phyloP scores from a whole-genome alignment of 2,329 filamentous ascomycete species.

The Aureobasidium mangrovei region DNA sequence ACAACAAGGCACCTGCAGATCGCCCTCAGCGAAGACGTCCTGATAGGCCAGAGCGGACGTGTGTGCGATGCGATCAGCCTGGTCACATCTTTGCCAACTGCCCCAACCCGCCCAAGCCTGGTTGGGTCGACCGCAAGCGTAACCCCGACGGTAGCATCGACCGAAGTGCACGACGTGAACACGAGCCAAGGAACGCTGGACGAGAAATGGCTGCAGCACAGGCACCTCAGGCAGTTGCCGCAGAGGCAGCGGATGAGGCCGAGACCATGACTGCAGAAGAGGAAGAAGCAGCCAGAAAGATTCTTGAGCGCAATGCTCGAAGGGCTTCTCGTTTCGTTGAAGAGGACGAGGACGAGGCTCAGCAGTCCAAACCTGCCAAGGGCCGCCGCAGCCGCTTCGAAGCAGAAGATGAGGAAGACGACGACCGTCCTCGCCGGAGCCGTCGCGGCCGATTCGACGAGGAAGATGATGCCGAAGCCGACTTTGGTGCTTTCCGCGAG shows the following conservation, averaged over 20 bases:
- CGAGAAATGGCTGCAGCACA: slow-evolving; percentile 8
- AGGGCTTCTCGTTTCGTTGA: slow-evolving; percentile 13
- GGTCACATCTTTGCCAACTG: slow-evolving; percentile 6
- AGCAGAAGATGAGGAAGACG: slow-evolving; percentile 15
- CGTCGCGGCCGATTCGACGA: slow-evolving; percentile 12
- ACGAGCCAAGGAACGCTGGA: neutral
- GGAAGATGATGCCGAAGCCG: slow-evolving; percentile 14
- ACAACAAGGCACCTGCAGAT: neutral
- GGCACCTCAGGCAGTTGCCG: neutral
- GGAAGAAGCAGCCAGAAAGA: slow-evolving; percentile 14
- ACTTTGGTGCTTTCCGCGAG: slow-evolving; percentile 15
- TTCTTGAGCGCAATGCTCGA: slow-evolving; percentile 11
- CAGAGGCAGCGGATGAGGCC: neutral
- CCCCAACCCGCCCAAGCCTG: slow-evolving; percentile 7
- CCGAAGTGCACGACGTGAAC: neutral
- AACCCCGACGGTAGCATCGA: neutral
- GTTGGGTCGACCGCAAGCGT: slow-evolving; percentile 2
- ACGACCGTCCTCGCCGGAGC: slow-evolving; percentile 10
- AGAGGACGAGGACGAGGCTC: slow-evolving; percentile 4
- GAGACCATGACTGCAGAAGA: neutral
- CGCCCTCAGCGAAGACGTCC: neutral
- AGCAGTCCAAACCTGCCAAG: slow-evolving; percentile 3
- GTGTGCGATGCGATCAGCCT: slow-evolving; percentile 5
- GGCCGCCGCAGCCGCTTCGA: slow-evolving; percentile 18
- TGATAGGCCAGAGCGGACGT: neutral